These are phyloP conservation scores for Rhinocladiella mackenziei DNA, from an alignment of 2,329 filamentous ascomycete species.

Conservation along the genomic window DNA sequence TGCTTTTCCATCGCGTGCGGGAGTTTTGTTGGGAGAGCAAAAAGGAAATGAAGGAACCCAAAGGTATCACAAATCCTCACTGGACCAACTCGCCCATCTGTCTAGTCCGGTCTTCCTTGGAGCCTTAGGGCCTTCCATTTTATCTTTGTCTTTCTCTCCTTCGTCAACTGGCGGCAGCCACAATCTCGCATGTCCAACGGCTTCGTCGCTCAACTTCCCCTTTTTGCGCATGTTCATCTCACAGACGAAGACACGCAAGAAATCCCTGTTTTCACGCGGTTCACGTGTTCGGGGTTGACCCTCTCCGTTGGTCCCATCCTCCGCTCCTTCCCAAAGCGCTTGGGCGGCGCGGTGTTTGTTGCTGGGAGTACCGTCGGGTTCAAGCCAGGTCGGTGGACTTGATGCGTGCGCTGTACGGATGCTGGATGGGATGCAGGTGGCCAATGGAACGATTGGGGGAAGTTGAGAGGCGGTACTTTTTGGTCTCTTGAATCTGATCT, in stretches of 20 bases:
- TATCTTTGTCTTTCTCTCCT: slow-evolving; percentile 5
- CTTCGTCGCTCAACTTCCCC: slow-evolving; percentile 57
- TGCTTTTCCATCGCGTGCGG: too few relatives aligned
- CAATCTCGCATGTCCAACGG: slow-evolving; percentile 53
- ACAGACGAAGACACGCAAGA: slow-evolving; percentile 60
- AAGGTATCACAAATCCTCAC: slow-evolving; percentile 21
- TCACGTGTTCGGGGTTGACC: slow-evolving; percentile 53
- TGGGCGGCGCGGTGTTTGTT: slow-evolving; percentile 33
- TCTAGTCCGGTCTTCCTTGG: slow-evolving; percentile 5
- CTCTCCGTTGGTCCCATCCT: slow-evolving; percentile 13
- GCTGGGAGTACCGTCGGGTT: slow-evolving; percentile 29
- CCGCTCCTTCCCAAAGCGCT: slow-evolving; percentile 11
- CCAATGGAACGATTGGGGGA: slow-evolving; percentile 58
- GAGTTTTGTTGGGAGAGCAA: too few relatives aligned
- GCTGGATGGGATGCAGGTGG: slow-evolving; percentile 51
- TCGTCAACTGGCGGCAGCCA: slow-evolving; percentile 56
- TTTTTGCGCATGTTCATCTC: slow-evolving; percentile 65
- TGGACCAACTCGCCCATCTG: slow-evolving; percentile 17
- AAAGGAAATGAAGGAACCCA: too few relatives aligned
- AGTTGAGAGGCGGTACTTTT: slow-evolving; percentile 30
- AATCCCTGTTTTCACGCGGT: slow-evolving; percentile 60
- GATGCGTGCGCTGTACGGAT: slow-evolving; percentile 30
- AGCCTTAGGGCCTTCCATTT: neutral
- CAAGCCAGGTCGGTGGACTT: slow-evolving; percentile 35
- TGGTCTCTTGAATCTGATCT: neutral